Base-by-base conservation (phyloP, 1,284 basidiomycete genomes). In the Peniophora sp. region DNA sequence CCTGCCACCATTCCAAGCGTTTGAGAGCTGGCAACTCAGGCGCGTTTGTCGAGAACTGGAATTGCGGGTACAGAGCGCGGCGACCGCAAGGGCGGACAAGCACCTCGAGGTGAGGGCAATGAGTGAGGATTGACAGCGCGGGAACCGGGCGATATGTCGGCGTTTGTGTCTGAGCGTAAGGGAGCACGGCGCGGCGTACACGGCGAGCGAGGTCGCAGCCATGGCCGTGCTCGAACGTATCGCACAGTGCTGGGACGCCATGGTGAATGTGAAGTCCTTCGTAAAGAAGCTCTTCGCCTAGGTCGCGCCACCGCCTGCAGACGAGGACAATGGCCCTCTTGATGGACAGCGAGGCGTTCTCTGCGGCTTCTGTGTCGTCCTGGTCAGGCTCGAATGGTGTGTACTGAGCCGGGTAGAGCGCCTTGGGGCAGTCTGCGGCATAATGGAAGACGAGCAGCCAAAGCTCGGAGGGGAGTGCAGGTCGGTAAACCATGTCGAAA, bases 1-100 rank as follows among this genome's bases (percentile, higher is more conserved):
- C 63, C 57, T 83, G 73, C 75, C 79, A 84, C 81, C 83, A 86
- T 50, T 86, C 83, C 38, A 86, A 69, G 19, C 81, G 75, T 45
- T 73, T 75, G 34, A 86, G 67, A n/a, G 74, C 74, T 10, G 70
- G 67, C 3, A 85, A 55, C 0, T 72, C 61, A 0, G 79, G 63
- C 47, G 41, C 19, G 55, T 66, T 68, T 3, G 74, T 72, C 32
- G 77, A 72, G 59, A 77, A 80, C 44, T 83, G 76, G 64, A 78
- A 85, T 24, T 64, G 68, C n/a, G 72, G 59, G 1, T 53, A 57
- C 10, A 52, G 50, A 45, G 56, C 20, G 9, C 61, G 54, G 23
- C 51, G 52, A 35, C 50, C 58, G 62, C 55, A 38, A 36, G 79
- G 79, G 22, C 83, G 70, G 49, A 80, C 70, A 35, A 86, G 76